A percentile compares a stretch with the other conserved stretches of the same genome.
phyloP scores from a whole-genome alignment of 2,329 filamentous ascomycete species.

The Neonectria punicea region DNA sequence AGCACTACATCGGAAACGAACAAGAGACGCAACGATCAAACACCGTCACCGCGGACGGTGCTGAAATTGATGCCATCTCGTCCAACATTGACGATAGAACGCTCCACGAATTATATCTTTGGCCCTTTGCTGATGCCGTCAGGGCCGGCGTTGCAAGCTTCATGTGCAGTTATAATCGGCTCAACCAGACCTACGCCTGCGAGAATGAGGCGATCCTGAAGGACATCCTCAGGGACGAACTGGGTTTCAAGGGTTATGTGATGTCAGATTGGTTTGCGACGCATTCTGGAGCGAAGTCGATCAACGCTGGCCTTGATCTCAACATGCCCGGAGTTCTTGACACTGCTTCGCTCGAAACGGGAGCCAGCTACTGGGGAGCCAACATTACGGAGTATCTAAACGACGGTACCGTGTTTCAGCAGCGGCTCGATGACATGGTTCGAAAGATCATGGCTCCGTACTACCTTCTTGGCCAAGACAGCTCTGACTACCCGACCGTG shows the following conservation, averaged over 20 bases:
- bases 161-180: constrained; percentile 57
- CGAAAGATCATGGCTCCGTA: constrained; percentile 63
- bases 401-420: constrained; percentile 53
- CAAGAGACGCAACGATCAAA: constrained; percentile 43
- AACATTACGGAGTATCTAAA: constrained; percentile 57
- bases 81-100: constrained; percentile 66
- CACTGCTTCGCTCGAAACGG: constrained; percentile 41
- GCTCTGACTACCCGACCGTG: constrained; percentile 50
- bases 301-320: constrained; percentile 59
- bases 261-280: constrained; percentile 57
- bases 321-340: constrained; percentile 57
- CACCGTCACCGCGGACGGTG: constrained; percentile 30
- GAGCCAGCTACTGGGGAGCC: constrained; percentile 54
- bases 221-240: constrained; percentile 59
- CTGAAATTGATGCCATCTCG: constrained; percentile 34
- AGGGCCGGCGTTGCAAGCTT: constrained; percentile 43
- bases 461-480: constrained; percentile 58
- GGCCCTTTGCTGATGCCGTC: constrained; percentile 44
- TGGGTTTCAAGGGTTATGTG: constrained; percentile 59
- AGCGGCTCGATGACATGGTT: constrained; percentile 57
- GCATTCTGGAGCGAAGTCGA: constrained; percentile 53
- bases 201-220: constrained; percentile 60
- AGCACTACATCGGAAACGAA: constrained; percentile 49
- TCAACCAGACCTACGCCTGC: constrained; percentile 62
- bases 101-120: constrained; percentile 60